Conservation (phyloP, 306 rosid genomes). For the Hippophae gyantsensis region DNA sequence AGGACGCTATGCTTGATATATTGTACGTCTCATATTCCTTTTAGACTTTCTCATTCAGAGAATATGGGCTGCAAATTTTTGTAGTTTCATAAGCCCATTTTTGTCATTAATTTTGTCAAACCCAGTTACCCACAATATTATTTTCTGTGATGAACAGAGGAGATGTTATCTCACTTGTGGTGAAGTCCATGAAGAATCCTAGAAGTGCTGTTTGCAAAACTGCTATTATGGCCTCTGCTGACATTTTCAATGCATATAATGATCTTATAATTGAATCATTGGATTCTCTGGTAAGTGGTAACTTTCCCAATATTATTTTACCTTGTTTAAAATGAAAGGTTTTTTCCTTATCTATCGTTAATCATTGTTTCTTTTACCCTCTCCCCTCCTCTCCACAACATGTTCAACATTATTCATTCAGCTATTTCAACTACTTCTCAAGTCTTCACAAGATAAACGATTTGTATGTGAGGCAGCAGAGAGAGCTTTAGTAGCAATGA, state of each 20-base stretch:
- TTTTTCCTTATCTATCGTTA: conserved; percentile 7
- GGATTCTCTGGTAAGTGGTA: conserved; percentile 91
- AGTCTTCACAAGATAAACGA: conserved; percentile 95
- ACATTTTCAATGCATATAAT: conserved; percentile 68
- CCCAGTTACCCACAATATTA: conserved; percentile 6
- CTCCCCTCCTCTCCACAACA: conserved; percentile 2
- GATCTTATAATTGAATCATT: conserved; percentile 69
- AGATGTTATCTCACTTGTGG: conserved; percentile 62
- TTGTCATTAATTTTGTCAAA: background rate
- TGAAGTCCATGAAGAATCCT: conserved; percentile 78
- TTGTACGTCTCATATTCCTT: conserved; percentile 48
- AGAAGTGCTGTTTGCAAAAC: conserved; percentile 97
- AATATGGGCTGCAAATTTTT: background rate
- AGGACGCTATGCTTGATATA: conserved; percentile 56
- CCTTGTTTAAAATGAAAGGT: conserved; percentile 13
- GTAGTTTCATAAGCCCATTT: background rate
- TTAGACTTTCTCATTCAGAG: conserved; percentile 7
- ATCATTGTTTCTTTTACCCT: conserved; percentile 3
- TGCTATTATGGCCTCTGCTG: conserved; percentile 93
- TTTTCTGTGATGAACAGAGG: conserved; percentile 44
- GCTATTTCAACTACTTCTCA: conserved; percentile 94
- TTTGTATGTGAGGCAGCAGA: conserved; percentile 98
- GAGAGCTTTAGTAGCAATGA: conserved; percentile 80
- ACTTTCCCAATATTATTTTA: conserved; percentile 15
- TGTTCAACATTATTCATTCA: conserved; percentile 33